phyloP scores from a whole-genome alignment of 2,329 filamentous ascomycete genomes.

The Pezizomycotina sp. region DNA sequence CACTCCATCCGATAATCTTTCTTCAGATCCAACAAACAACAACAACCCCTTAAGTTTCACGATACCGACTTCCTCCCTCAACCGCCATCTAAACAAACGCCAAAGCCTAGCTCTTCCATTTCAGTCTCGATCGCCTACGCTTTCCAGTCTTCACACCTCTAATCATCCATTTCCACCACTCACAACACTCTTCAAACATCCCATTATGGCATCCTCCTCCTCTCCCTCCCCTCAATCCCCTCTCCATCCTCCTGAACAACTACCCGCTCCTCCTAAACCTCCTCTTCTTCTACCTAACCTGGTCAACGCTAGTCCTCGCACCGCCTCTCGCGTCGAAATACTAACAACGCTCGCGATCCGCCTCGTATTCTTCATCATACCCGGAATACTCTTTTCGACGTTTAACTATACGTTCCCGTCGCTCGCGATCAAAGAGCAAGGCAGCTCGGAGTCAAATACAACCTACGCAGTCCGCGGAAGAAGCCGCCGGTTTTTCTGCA shows the following conservation, averaged over 20 bases:
- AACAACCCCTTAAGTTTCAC: too few relatives aligned
- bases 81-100: too few relatives aligned
- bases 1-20: too few relatives aligned
- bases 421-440: conserved; percentile 48
- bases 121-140: too few relatives aligned
- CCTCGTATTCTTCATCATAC: conserved; percentile 52
- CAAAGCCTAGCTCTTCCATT: too few relatives aligned
- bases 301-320: conserved; percentile 65
- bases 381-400: conserved; percentile 53
- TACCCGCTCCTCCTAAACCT: conserved; percentile 68
- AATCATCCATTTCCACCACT: too few relatives aligned
- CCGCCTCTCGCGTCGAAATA: conserved; percentile 59
- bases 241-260: conserved; percentile 44
- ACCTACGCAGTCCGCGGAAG: conserved; percentile 33
- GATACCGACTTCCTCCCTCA: too few relatives aligned
- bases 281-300: conserved; percentile 79
- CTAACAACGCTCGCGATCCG: conserved; percentile 53
- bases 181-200: too few relatives aligned
- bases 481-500: conserved; percentile 23
- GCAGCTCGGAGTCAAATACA: conserved; percentile 32
- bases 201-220: too few relatives aligned
- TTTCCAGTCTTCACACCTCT: too few relatives aligned
- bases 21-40: too few relatives aligned
- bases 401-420: conserved; percentile 58
- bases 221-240: too few relatives aligned